These are phyloP conservation scores for Rhynchosporium agropyri DNA, from an alignment of 2,329 filamentous ascomycete genomes.

Conservation along the genomic window DNA sequence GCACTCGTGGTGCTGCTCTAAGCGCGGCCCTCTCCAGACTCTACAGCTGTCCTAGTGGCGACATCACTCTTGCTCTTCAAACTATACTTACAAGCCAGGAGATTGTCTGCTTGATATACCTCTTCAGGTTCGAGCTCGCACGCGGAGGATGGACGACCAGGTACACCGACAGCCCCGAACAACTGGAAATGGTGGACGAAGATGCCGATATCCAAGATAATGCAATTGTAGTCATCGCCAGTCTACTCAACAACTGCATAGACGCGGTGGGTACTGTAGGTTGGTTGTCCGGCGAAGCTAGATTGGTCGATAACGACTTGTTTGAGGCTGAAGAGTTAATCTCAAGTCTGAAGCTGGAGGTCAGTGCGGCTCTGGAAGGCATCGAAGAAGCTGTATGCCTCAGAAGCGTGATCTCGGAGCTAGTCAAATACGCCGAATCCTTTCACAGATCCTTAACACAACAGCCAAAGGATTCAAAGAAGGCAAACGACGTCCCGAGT, in stretches of 20 bases:
- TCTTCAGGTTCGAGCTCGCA: conserved; percentile 72
- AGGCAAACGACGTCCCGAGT: conserved; percentile 47
- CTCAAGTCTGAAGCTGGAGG: conserved; percentile 65
- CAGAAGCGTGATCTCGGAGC: conserved; percentile 65
- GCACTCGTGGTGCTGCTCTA: conserved; percentile 63
- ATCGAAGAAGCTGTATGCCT: conserved; percentile 70
- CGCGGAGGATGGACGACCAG: conserved; percentile 75
- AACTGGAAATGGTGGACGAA: conserved; percentile 51
- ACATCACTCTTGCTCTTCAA: conserved; percentile 66
- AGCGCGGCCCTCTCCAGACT: conserved; percentile 71
- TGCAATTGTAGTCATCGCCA: conserved; percentile 70
- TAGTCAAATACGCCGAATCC: conserved; percentile 60
- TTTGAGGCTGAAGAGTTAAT: conserved; percentile 64
- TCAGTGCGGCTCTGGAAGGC: conserved; percentile 71
- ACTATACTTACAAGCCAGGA: conserved; percentile 66
- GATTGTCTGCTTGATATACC: conserved; percentile 69
- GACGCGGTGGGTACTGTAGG: conserved; percentile 75
- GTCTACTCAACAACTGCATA: conserved; percentile 71
- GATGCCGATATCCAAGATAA: conserved; percentile 61
- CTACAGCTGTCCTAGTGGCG: conserved; percentile 61
- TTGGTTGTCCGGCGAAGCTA: conserved; percentile 67
- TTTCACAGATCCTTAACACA: conserved; percentile 31
- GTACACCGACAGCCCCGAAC: conserved; percentile 63
- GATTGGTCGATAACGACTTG: conserved; percentile 51
- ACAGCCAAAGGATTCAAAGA: conserved; percentile 35